phyloP scores from a whole-genome alignment of 139 green algal genomes.

The Volvox reticuliferus region DNA sequence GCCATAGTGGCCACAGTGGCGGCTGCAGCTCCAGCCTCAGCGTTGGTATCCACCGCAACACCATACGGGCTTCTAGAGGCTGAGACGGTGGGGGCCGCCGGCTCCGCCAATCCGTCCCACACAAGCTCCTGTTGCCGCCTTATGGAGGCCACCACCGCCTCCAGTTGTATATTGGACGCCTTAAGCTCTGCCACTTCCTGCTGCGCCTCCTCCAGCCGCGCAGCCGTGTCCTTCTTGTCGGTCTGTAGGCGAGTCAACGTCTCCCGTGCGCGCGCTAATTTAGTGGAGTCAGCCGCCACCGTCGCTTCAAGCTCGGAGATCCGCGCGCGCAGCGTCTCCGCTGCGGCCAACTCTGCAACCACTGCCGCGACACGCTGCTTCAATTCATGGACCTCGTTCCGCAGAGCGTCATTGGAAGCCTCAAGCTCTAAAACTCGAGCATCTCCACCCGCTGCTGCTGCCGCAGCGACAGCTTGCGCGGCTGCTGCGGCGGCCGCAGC shows the following conservation, averaged over 20 bases:
- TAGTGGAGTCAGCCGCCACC: slow-evolving; percentile 2
- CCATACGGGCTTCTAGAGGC: too few species aligned
- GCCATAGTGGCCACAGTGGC: neutral
- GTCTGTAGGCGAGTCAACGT: slow-evolving; percentile 26
- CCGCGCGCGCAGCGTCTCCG: neutral
- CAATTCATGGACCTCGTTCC: neutral
- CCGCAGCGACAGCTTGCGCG: neutral
- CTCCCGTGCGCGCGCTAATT: slow-evolving; percentile 18
- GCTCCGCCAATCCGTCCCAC: slow-evolving; percentile 1
- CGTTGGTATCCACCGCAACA: neutral
- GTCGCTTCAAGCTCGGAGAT: slow-evolving; percentile 24
- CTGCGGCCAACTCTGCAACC: neutral
- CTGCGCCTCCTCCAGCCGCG: slow-evolving; percentile 14
- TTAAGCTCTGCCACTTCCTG: neutral
- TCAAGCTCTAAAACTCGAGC: neutral
- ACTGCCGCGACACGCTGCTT: neutral
- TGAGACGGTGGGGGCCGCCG: neutral
- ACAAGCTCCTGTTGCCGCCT: slow-evolving; percentile 20
- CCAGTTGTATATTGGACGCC: neutral
- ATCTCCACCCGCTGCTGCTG: too few species aligned
- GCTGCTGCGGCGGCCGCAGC: neutral
- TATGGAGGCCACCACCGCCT: neutral
- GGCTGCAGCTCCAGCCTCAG: neutral
- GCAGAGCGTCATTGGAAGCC: neutral
- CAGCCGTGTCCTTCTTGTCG: neutral